Percentiles rank a stretch among this genome's conserved stretches.
These are phyloP conservation scores for thale cress (Arabidopsis thaliana) DNA, from an alignment of 345 rosid genomes.

Conservation along the genomic window TAIR10.1 NC_003076.8:484501-485000, in stretches of 20 bases:
- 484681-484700: slow-evolving; percentile 99
- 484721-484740: slow-evolving; percentile 20
- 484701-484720: slow-evolving; percentile 18
- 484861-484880: slow-evolving; percentile 75
- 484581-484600: slow-evolving; percentile 98
- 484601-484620: slow-evolving; percentile 81
- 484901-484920: neutral
- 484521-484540: slow-evolving; percentile 53
- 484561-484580: slow-evolving; percentile 86
- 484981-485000: slow-evolving; percentile 96
- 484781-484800: slow-evolving; percentile 99
- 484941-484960: neutral
- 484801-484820: slow-evolving; percentile 94
- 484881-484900: slow-evolving; percentile 71
- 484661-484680: slow-evolving; percentile 92
- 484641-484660: slow-evolving; percentile 93
- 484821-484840: slow-evolving; percentile 92
- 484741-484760: neutral
- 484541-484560: slow-evolving; percentile 44
- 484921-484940: slow-evolving; percentile 3
- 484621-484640: slow-evolving; percentile 76
- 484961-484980: neutral
- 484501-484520: neutral
- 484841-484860: slow-evolving; percentile 82
- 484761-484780: slow-evolving; percentile 12